Percentiles rank a stretch among this genome's conserved stretches.
Conservation (phyloP, 352 stramenopile genomes). For the Phytophthora quininea region DNA sequence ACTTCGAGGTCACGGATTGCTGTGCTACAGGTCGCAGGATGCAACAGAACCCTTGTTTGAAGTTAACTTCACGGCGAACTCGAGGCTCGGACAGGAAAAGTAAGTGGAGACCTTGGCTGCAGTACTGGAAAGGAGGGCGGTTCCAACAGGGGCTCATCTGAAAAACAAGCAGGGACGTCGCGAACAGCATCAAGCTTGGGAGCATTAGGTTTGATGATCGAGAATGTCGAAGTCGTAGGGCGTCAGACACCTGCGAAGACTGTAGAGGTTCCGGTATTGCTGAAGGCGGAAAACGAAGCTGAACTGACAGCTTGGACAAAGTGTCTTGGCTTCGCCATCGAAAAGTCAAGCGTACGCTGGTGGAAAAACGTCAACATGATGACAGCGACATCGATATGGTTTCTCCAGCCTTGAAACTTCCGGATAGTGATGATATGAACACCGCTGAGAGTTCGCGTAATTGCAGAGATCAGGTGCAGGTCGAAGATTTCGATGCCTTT, state of each 20-base stretch:
- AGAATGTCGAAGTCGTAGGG: constrained; percentile 50
- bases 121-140: constrained; percentile 9
- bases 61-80: constrained; percentile 60
- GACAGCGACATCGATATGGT: constrained; percentile 9
- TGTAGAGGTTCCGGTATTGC: constrained; percentile 52
- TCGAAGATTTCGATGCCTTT: constrained; percentile 44
- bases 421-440: neutral
- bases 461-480: constrained; percentile 10
- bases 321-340: constrained; percentile 57
- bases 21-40: constrained; percentile 68
- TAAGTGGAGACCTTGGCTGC: neutral
- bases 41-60: constrained; percentile 60
- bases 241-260: constrained; percentile 40
- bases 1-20: constrained; percentile 62
- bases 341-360: constrained; percentile 37
- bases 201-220: constrained; percentile 50
- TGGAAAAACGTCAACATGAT: constrained; percentile 19
- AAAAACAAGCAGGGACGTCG: constrained; percentile 18
- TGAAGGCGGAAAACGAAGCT: constrained; percentile 54
- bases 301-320: constrained; percentile 58
- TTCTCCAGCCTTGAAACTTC: neutral
- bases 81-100: constrained; percentile 38
- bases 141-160: constrained; percentile 1
- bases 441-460: constrained; percentile 3
- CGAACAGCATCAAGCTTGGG: constrained; percentile 20